Percentiles rank a stretch among this genome's conserved stretches.
Evolutionary conservation across 768 basidiomycete genomes (phyloP).

Genomic region (Mrakia hoshinonis): DNA sequence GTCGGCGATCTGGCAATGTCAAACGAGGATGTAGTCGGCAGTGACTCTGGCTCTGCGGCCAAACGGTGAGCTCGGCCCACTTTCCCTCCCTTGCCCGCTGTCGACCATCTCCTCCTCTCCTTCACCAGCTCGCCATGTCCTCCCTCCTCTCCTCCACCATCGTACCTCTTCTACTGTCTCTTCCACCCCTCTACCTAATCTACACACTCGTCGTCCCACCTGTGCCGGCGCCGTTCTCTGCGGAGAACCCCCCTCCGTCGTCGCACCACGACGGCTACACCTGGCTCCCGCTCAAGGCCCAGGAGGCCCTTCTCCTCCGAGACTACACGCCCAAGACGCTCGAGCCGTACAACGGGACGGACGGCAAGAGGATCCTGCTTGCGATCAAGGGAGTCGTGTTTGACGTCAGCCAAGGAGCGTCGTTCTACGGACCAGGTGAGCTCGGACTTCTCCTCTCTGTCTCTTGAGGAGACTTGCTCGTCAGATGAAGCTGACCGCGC

Average conservation of each 20-base stretch:
- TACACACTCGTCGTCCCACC: constrained; percentile 63
- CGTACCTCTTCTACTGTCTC: constrained; percentile 20
- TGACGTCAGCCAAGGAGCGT: constrained; percentile 79
- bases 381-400: constrained; percentile 83
- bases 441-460: neutral
- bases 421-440: constrained; percentile 92
- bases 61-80: neutral
- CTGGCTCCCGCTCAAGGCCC: constrained; percentile 80
- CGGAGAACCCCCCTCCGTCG: constrained; percentile 42
- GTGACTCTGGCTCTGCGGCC: no score
- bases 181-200: constrained; percentile 69
- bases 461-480: no score
- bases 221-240: constrained; percentile 40
- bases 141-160: constrained; percentile 14
- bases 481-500: neutral
- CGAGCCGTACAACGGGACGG: constrained; percentile 51
- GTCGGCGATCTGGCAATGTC: no score
- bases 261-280: constrained; percentile 79
- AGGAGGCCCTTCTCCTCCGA: constrained; percentile 65
- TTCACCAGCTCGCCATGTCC: neutral
- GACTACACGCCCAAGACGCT: constrained; percentile 72
- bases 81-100: neutral
- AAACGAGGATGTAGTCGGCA: no score
- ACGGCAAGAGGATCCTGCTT: constrained; percentile 63
- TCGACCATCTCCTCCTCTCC: neutral